Conservation (phyloP, 2,329 filamentous ascomycete species). For the Alternaria metachromatica region DNA sequence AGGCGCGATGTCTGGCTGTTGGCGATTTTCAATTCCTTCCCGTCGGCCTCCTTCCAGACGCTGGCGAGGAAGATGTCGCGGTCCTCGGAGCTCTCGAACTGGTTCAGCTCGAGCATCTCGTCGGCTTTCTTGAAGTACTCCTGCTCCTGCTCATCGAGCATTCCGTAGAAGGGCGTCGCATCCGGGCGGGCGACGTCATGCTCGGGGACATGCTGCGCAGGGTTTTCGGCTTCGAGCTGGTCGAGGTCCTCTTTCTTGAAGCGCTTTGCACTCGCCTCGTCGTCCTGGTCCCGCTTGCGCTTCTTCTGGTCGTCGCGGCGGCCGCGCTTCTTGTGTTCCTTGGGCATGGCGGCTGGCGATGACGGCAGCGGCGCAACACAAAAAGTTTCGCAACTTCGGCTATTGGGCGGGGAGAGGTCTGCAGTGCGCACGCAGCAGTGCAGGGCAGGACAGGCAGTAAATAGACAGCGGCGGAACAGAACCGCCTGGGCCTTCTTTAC, state of each 20-base stretch:
- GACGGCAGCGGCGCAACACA: constrained; percentile 18
- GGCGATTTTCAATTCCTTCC: constrained; percentile 94
- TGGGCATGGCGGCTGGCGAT: constrained; percentile 60
- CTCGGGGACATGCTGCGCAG: constrained; percentile 28
- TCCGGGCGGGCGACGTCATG: constrained; percentile 44
- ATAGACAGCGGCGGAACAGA: background rate
- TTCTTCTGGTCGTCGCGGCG: constrained; percentile 60
- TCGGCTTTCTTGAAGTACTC: constrained; percentile 94
- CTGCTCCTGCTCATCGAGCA: constrained; percentile 90
- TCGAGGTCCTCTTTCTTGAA: constrained; percentile 31
- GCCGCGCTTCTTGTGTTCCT: constrained; percentile 65
- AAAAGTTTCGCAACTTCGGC: constrained; percentile 24
- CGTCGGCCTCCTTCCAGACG: constrained; percentile 83
- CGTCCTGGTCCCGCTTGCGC: constrained; percentile 48
- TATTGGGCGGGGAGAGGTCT: constrained; percentile 1
- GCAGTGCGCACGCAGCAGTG: background rate
- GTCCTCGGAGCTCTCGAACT: constrained; percentile 77
- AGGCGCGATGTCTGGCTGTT: constrained; percentile 93
- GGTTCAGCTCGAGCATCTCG: constrained; percentile 86
- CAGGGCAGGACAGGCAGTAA: background rate
- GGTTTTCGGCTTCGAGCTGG: constrained; percentile 19
- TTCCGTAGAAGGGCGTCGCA: constrained; percentile 85
- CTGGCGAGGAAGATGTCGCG: constrained; percentile 68
- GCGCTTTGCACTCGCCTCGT: constrained; percentile 48
- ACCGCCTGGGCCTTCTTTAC: background rate